Base-by-base conservation (phyloP, 805 yeast genomes). In the Candida ortonii region DNA sequence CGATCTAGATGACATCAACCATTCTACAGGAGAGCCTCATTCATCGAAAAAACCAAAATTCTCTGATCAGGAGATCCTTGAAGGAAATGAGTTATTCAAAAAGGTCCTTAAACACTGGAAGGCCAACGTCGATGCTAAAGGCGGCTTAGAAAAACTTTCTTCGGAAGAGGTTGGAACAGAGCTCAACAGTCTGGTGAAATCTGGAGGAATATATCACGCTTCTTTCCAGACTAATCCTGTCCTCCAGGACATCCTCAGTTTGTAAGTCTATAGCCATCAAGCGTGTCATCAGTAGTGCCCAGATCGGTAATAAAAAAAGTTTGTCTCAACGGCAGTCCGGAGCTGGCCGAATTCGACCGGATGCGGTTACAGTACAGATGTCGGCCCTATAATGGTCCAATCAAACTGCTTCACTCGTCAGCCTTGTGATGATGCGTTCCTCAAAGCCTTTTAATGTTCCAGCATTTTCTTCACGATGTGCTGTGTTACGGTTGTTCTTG, bases 1-100 rank as follows among this genome's bases (percentile, higher is more conserved):
- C 5, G 97, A 93, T 53, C 68, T 93, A 33, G 95, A 86, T 57
- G 84, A 77, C 38, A 33, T 43, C 25, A 43, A 37, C 30, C 67
- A 71, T 24, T 68, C 63, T 7, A 57, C 61, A 39, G 62, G 65
- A 16, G 65, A 45, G 6, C 49, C 46, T 7, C 61, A 43, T 11
- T 49, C 66, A 23, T 58, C 59, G 36, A 79, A 81, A 49, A 68
- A 62, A 41, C 58, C 71, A 9, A 71, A 74, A 49, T 76, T 81
- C 49, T 47, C 68, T 3, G 61, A 65, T 20, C 71, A 70, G 5
- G 82, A 82, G 35, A 62, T 79, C 26, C 49, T 65, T 3, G 51
- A 57, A 5, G 93, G 93, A 2, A 68, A 74, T n/a, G 70, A 62
- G 7, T 52, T 61, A 8, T 64, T 81, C 48, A 77, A 72, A 43